phyloP scores from a whole-genome alignment of 2,329 filamentous ascomycete species.

The Aspergillus versicolor region DNA sequence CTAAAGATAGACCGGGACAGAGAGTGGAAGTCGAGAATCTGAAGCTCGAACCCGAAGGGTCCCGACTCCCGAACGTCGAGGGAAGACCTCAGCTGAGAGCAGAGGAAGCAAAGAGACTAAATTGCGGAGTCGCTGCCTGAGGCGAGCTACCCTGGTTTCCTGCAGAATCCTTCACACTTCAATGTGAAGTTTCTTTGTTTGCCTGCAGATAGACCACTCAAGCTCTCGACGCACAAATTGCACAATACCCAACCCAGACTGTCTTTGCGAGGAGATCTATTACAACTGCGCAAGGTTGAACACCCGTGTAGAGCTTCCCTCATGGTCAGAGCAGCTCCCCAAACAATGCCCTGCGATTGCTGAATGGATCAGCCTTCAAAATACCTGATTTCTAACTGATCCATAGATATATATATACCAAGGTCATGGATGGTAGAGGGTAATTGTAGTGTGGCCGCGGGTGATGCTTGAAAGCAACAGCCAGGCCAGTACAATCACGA shows the following conservation, averaged over 20 bases:
- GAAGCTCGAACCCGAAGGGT: background rate
- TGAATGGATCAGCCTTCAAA: background rate
- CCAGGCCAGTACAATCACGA: too few relatives aligned
- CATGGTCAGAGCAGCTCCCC: background rate
- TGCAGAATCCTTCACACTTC: background rate
- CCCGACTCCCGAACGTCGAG: background rate
- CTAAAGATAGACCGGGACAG: conserved; percentile 9
- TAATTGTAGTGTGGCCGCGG: too few relatives aligned
- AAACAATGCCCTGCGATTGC: background rate
- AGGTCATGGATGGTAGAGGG: background rate
- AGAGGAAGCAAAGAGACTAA: background rate
- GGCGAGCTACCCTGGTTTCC: background rate
- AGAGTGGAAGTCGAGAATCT: background rate
- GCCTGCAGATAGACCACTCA: background rate
- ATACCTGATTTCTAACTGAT: background rate
- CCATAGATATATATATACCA: background rate
- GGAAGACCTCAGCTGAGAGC: background rate
- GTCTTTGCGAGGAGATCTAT: too few relatives aligned
- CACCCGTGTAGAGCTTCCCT: background rate
- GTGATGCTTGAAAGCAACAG: background rate
- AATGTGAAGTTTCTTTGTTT: background rate
- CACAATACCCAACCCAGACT: too few relatives aligned
- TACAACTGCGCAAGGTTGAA: too few relatives aligned
- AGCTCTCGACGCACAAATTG: background rate
- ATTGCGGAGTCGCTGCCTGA: background rate